Conservation (phyloP, 2,329 filamentous ascomycete genomes). For the Talaromyces islandicus region DNA sequence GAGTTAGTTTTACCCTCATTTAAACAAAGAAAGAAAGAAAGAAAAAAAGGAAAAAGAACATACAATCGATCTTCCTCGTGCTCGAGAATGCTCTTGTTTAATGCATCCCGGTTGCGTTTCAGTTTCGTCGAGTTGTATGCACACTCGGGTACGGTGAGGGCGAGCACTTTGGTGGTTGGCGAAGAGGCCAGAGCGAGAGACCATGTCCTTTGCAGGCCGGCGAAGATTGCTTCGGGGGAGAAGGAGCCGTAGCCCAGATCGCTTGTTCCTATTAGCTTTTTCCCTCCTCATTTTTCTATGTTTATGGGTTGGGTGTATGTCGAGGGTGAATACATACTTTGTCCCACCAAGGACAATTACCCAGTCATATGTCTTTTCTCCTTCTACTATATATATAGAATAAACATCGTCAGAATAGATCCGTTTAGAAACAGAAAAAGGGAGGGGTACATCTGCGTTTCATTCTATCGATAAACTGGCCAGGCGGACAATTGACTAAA, state of each 20-base stretch:
- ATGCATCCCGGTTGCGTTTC: slow-evolving; percentile 31
- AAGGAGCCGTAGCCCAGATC: slow-evolving; percentile 44
- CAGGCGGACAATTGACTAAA: slow-evolving; percentile 31
- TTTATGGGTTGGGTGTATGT: too few species aligned
- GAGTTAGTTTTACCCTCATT: not conserved
- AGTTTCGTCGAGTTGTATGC: slow-evolving; percentile 22
- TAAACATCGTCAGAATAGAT: not conserved
- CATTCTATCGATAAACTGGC: slow-evolving; percentile 27
- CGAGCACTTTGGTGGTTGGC: slow-evolving; percentile 53
- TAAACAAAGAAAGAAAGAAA: too few species aligned
- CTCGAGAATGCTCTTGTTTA: slow-evolving; percentile 51
- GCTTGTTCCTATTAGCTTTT: slow-evolving; percentile 5
- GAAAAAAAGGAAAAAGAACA: slow-evolving; percentile 20
- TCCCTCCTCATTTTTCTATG: not conserved
- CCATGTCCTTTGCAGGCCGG: slow-evolving; percentile 48
- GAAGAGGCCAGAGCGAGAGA: slow-evolving; percentile 38
- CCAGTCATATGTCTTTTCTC: slow-evolving; percentile 48
- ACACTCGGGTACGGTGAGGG: slow-evolving; percentile 58
- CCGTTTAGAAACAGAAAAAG: not conserved
- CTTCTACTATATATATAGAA: slow-evolving; percentile 5
- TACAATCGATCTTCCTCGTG: slow-evolving; percentile 50
- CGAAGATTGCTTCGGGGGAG: slow-evolving; percentile 40
- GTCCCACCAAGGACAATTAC: slow-evolving; percentile 59
- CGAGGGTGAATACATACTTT: slow-evolving; percentile 32
- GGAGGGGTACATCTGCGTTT: slow-evolving; percentile 16